Base-by-base conservation (phyloP, 805 yeast genomes). In the Kurtzmaniella fragi region DNA sequence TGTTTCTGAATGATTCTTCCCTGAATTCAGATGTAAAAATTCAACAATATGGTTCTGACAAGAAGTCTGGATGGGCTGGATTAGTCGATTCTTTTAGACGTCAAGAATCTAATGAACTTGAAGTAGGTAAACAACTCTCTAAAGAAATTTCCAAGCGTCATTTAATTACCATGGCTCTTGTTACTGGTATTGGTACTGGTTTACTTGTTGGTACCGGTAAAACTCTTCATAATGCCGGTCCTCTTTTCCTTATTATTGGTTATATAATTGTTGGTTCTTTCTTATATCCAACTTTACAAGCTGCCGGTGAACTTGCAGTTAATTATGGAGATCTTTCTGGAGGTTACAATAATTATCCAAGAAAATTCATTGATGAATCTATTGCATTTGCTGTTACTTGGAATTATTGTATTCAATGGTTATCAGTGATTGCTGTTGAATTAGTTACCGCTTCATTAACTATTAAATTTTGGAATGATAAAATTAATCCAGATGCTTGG, bases 391-490 rank as follows among this genome's bases (percentile, higher is more conserved):
- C 85, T 1, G 70, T 74, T 30, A 77, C 81, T 15, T 75, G 83
- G 77, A 75, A 74, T 48, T 80, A 79, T 52, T 76, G 78, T 56
- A 61, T 80, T 35, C 81, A 78, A 56, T 80, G 84, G 82, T 57
- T 77, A 47, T 67, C 75, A 32, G 82, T 78, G 40, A 67, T 80
- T 39, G 78, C 84, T 2, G 66, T 80, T 35, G 86, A 80, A 52
- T 65, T 80, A 52, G 83, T 80, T 23, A 78, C 84, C 17, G 83
- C 83, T 14, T 65, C 80, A 31, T 71, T 78, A 67, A 78, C 84
- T 20, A 70, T 80, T 41, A 62, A 71, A 45, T 80, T 64, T 56
- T 80, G 87, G 87, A 53, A 41, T 30, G 15, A 31, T 10, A 34
- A 32, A 4, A 65, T 79, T 35, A 71, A 78, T 48, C 64, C 84